These are phyloP conservation scores for Speleostelium caveatum DNA, from an alignment of 78 protist genomes.

Conservation along the genomic window DNA sequence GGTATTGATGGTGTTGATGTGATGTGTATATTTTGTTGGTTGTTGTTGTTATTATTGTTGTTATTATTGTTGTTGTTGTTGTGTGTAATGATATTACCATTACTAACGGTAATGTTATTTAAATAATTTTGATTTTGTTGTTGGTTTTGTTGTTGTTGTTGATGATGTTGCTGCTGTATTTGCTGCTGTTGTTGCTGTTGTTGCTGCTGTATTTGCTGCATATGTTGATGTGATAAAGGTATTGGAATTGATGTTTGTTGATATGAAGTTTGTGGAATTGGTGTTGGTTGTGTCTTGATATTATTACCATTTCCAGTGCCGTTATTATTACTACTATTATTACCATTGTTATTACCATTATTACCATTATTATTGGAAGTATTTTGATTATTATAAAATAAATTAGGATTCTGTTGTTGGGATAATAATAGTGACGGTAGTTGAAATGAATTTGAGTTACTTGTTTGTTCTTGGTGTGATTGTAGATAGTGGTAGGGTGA, in stretches of 20 bases:
- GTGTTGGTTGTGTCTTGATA: no score
- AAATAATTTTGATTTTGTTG: neutral
- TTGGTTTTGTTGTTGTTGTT: neutral
- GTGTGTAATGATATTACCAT: neutral
- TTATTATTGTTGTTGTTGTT: neutral
- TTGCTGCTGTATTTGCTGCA: neutral
- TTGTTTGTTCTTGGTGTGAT: neutral
- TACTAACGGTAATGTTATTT: neutral
- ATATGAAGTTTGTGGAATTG: no score
- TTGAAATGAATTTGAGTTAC: neutral
- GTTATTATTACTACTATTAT: neutral
- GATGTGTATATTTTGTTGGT: neutral
- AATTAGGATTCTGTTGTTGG: neutral
- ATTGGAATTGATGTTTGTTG: no score
- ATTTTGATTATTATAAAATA: neutral
- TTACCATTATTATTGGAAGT: neutral
- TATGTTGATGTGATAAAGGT: no score
- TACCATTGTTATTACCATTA: neutral
- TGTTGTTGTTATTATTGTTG: conserved; percentile 2
- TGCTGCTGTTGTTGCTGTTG: conserved; percentile 1
- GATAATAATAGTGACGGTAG: conserved; percentile 1
- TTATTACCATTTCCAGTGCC: no score
- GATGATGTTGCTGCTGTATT: neutral
- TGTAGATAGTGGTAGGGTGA: neutral
- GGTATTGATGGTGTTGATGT: neutral